A percentile compares a stretch with the other conserved stretches of the same genome.
Evolutionary conservation across 768 basidiomycete species (phyloP).

Genomic region (Hortiboletus flavorubellus): DNA sequence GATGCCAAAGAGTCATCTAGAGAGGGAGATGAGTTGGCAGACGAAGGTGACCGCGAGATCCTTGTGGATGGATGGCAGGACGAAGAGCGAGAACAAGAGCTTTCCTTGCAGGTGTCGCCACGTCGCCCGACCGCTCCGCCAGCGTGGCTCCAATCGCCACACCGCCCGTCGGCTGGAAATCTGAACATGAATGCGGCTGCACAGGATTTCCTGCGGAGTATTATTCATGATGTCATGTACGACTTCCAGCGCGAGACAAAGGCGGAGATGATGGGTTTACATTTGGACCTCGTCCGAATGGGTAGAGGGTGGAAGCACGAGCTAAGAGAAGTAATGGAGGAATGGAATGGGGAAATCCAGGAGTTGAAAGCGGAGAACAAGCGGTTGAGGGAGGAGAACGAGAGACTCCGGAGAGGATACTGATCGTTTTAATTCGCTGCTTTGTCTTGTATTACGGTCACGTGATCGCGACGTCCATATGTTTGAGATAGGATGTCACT

Average conservation of each 20-base stretch:
- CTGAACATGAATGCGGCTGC: slow-evolving; percentile 31
- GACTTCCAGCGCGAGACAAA: slow-evolving; percentile 69
- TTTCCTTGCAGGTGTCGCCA: slow-evolving; percentile 58
- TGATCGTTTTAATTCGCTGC: slow-evolving; percentile 5
- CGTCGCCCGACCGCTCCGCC: slow-evolving; percentile 38
- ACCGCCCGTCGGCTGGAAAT: slow-evolving; percentile 25
- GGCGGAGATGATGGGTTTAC: slow-evolving; percentile 71
- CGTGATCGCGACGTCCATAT: slow-evolving; percentile 5
- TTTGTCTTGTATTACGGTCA: background rate
- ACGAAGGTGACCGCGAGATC: background rate
- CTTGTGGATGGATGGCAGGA: slow-evolving; percentile 17
- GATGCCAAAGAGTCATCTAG: slow-evolving; percentile 26
- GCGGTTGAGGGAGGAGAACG: slow-evolving; percentile 65
- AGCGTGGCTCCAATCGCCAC: slow-evolving; percentile 40
- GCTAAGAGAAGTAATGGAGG: slow-evolving; percentile 57
- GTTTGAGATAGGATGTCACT: too few species aligned
- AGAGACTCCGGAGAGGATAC: slow-evolving; percentile 46
- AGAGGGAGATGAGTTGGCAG: slow-evolving; percentile 9
- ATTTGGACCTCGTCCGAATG: slow-evolving; percentile 71
- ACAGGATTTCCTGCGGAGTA: slow-evolving; percentile 60
- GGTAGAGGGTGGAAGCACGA: slow-evolving; percentile 67
- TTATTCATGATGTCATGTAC: slow-evolving; percentile 69
- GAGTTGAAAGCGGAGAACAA: slow-evolving; percentile 44
- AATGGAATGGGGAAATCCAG: slow-evolving; percentile 55
- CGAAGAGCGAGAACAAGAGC: slow-evolving; percentile 29